Evolutionary conservation across 257 asterid genomes (phyloP), one percentile per base, ranked within the genome.

Genomic region (Petrea volubilis): DNA sequence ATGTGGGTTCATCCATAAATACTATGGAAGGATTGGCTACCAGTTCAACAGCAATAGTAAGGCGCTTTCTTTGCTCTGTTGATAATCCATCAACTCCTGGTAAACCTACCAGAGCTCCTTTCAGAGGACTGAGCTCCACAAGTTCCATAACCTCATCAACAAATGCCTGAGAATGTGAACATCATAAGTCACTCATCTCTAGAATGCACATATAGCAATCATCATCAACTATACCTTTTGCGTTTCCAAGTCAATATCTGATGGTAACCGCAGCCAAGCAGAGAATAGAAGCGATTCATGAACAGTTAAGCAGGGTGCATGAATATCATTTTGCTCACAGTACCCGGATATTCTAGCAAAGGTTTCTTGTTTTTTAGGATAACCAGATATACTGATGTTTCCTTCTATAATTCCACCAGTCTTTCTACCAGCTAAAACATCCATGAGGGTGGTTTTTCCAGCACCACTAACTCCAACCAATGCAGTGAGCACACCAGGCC

Each of bases 381-480:
- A 91, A 10, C 98, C 97, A 6, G 95, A 90, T 58, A 93, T 84
- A 23, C 77, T 80, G 66, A 88, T 83, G 6, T 52, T 73, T 64
- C 98, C 98, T 80, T 85, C 80, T 11, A 90, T 87, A 68, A 85
- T 82, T 34, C 98, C 98, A 0, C 97, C 97, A 0, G 97, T 93
- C 82, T 93, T 93, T 71, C 98, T 70, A 56, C 96, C 97, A n/a
- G 98, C 93, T 70, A 93, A 85, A 60, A 90, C 98, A 78, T 93
- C 98, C 98, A 93, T 87, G 53, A 93, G 88, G 64, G 98, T 93
- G 24, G 97, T 93, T 83, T 93, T 93, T 13, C 96, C 98, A 68
- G 98, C 98, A 34, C 98, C 98, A 61, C 97, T 93, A 8, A 93
- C 97, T 21, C 98, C 98, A 61, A 93, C 83, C 64, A 93, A 78